Conservation (phyloP, 371 early-diverging fungal genomes). For the Apophysomyces ossiformis region DNA sequence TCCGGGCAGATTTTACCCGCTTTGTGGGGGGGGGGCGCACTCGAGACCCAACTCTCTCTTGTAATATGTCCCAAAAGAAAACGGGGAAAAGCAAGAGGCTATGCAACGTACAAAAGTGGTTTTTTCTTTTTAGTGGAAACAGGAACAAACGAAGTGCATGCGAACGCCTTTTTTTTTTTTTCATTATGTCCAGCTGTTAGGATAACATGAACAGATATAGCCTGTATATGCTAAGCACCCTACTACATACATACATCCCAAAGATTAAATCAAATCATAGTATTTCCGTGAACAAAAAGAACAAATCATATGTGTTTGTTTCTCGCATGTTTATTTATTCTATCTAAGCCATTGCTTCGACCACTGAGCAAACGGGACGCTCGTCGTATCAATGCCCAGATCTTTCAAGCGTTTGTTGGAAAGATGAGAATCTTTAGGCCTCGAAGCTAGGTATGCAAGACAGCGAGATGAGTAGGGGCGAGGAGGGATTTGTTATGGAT, state of each 20-base stretch:
- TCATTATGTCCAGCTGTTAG: too few species aligned
- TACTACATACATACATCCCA: too few species aligned
- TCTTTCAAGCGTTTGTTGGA: conserved; percentile 60
- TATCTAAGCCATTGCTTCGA: conserved; percentile 37
- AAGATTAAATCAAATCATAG: too few species aligned
- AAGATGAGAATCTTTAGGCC: conserved; percentile 71
- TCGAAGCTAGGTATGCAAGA: conserved; percentile 37
- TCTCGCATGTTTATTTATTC: not conserved
- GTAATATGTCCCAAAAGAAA: not conserved
- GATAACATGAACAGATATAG: too few species aligned
- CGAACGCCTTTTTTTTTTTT: too few species aligned
- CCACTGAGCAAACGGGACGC: conserved; percentile 67
- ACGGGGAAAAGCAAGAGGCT: not conserved
- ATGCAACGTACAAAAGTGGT: too few species aligned
- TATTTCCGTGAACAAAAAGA: not conserved
- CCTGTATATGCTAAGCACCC: not conserved
- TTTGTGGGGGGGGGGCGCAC: not conserved
- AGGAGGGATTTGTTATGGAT: not conserved
- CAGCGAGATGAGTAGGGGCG: not conserved
- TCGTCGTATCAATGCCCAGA: conserved; percentile 53
- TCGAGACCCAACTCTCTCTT: not conserved
- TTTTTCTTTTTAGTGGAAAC: too few species aligned
- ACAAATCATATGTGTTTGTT: not conserved
- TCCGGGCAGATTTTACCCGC: too few species aligned
- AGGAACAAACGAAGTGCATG: too few species aligned